Base-by-base conservation (phyloP, 1,284 basidiomycete genomes). In the Ceratobasidium theobromae region DNA sequence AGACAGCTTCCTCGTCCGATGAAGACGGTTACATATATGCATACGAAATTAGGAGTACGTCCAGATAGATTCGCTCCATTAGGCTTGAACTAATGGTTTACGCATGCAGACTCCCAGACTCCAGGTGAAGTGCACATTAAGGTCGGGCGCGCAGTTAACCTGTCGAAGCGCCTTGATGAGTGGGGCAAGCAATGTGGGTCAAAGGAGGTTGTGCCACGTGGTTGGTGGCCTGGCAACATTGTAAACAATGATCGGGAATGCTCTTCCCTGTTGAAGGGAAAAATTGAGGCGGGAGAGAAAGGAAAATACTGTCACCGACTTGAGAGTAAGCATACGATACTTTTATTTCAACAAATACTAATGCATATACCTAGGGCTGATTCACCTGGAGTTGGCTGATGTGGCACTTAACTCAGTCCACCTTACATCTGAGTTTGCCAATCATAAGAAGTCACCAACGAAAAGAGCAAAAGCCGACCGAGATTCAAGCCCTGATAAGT, bases 361-460 rank as follows among this genome's bases (percentile, higher is more conserved):
- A 14, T 35, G 33, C 27, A 48, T 25, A 27, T 4, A 21, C 9
- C 35, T 35, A 70, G 69, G 69, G 40, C 80, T 92, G 14, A 82
- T 91, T 40, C 89, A 91, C 71, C 78, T 91, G 25, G 89, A 92
- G 73, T 79, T 92, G 4, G 80, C 82, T 3, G 90, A 92, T 73
- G 73, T 91, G 40, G 81, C 80, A 6, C 73, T 81, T 43, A 80
- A 85, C 58, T 72, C 76, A n/a, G 80, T 81, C 1, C 89, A 91
- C 72, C 77, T 89, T 4, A 75, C 84, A 48, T 74, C 80, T 4
- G 73, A 71, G 12, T 91, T 77, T 72, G 79, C 77, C 12, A 72
- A 76, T 3, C 72, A 66, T 66, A 73, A 67, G 68, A n/a, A n/a
- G n/a, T n/a, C n/a, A n/a, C 53, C 40, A 9, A 14, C 35, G 1